Percentiles rank a stretch among this genome's conserved stretches.
Conservation (phyloP, 2,329 filamentous ascomycete genomes). For the Sclerotinia sclerotiorum region DNA sequence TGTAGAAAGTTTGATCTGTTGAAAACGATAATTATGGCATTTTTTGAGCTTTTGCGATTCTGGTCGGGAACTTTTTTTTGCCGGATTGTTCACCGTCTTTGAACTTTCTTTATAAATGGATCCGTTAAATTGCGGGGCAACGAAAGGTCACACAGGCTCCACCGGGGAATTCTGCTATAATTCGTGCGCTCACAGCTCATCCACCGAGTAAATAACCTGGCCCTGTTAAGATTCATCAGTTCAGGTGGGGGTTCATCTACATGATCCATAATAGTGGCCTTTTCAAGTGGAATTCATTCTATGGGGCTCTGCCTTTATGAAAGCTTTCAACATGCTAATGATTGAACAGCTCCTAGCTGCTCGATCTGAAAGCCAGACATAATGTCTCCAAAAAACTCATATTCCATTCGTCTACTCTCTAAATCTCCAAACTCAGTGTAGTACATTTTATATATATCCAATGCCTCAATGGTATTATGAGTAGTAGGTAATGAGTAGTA, state of each 20-base stretch:
- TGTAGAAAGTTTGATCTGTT: neutral
- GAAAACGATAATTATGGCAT: neutral
- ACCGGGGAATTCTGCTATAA: neutral
- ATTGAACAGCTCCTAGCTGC: no score
- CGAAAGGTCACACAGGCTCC: neutral
- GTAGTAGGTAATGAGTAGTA: no score
- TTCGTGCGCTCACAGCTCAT: no score
- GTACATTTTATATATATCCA: no score
- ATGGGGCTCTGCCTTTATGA: no score
- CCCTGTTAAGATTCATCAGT: no score
- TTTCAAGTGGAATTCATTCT: no score
- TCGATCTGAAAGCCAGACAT: no score
- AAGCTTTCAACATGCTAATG: no score
- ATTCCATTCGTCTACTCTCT: neutral
- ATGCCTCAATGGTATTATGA: neutral
- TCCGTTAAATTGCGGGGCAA: conserved; percentile 1
- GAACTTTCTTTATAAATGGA: neutral
- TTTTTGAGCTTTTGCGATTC: neutral
- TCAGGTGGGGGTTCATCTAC: no score
- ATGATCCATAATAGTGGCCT: no score
- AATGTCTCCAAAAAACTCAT: neutral
- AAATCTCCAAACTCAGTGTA: neutral
- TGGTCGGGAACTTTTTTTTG: conserved; percentile 24
- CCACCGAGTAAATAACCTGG: no score
- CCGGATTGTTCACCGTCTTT: conserved; percentile 8